Evolutionary conservation across 2,329 filamentous ascomycete species (phyloP).

Genomic region (Aureobasidium sp.): DNA sequence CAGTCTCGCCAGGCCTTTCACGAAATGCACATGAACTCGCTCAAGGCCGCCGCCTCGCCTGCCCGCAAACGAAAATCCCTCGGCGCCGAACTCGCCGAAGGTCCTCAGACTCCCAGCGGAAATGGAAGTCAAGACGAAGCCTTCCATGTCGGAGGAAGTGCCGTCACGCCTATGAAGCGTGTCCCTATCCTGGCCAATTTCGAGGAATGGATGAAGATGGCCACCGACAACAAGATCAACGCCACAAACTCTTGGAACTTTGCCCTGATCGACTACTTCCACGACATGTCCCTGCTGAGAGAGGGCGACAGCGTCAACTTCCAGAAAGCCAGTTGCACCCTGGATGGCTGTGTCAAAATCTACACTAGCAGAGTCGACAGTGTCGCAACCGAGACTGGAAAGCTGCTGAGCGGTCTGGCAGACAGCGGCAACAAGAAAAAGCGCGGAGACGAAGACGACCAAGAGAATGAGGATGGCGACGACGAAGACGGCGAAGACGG

Average conservation of each 20-base stretch:
- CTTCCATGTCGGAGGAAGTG: constrained; percentile 57
- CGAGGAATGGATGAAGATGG: constrained; percentile 99
- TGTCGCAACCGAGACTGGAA: constrained; percentile 94
- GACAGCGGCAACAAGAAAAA: constrained; percentile 64
- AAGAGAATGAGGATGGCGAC: constrained; percentile 53
- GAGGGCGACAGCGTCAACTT: constrained; percentile 98
- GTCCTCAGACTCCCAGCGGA: constrained; percentile 43
- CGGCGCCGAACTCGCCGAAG: constrained; percentile 35
- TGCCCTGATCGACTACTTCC: constrained; percentile 98
- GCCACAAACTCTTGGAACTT: constrained; percentile 99
- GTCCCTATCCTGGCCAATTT: constrained; percentile 96
- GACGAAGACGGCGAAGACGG: constrained; percentile 49
- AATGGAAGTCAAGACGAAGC: constrained; percentile 47
- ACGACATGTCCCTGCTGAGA: constrained; percentile 95
- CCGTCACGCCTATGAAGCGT: constrained; percentile 91
- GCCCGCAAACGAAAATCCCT: constrained; percentile 57
- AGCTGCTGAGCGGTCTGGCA: constrained; percentile 84
- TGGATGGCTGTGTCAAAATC: constrained; percentile 98
- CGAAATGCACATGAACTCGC: constrained; percentile 85
- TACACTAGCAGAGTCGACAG: constrained; percentile 98
- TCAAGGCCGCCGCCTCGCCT: constrained; percentile 74
- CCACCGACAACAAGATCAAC: constrained; percentile 95
- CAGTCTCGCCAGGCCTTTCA: constrained; percentile 83
- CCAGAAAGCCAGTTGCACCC: constrained; percentile 93
- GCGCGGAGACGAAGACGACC: constrained; percentile 49